These are phyloP conservation scores for Strigomonas culicis DNA, from an alignment of 208 protist genomes.

Conservation along the genomic window DNA sequence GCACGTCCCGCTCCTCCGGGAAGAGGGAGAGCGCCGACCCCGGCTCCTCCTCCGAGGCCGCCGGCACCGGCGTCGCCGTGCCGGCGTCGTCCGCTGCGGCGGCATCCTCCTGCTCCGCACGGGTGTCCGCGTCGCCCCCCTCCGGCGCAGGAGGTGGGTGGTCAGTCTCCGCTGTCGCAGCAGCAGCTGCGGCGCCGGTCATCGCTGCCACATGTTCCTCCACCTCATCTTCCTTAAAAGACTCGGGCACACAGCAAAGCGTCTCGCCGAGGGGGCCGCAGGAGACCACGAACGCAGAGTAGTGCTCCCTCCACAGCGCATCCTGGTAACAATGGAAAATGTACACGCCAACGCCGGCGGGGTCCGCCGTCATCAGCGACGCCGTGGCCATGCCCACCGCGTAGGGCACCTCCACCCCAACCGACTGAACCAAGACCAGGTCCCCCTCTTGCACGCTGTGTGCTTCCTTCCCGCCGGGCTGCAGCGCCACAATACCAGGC, in stretches of 20 bases:
- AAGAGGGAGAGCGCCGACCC: not conserved
- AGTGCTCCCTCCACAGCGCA: conserved; percentile 54
- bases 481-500: conserved; percentile 44
- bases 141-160: not conserved
- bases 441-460: conserved; percentile 7
- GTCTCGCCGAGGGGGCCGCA: conserved; percentile 19
- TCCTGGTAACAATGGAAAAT: conserved; percentile 60
- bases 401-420: conserved; percentile 42
- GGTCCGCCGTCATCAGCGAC: conserved; percentile 16
- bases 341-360: conserved; percentile 50
- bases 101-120: not conserved
- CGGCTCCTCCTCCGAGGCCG: not conserved
- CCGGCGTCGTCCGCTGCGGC: not conserved
- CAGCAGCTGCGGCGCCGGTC: not conserved
- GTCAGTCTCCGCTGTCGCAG: not conserved
- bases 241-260: conserved; percentile 10
- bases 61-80: not conserved
- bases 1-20: conserved; percentile 28
- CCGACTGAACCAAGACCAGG: conserved; percentile 34
- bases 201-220: not conserved
- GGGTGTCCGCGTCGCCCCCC: not conserved
- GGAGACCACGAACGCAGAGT: conserved; percentile 27
- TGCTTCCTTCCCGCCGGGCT: not conserved
- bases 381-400: conserved; percentile 58
- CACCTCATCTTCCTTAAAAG: conserved; percentile 30